These are phyloP conservation scores for Eleusine indica DNA, from an alignment of 176 grass and related monocot genomes.

Conservation along the genomic window DNA sequence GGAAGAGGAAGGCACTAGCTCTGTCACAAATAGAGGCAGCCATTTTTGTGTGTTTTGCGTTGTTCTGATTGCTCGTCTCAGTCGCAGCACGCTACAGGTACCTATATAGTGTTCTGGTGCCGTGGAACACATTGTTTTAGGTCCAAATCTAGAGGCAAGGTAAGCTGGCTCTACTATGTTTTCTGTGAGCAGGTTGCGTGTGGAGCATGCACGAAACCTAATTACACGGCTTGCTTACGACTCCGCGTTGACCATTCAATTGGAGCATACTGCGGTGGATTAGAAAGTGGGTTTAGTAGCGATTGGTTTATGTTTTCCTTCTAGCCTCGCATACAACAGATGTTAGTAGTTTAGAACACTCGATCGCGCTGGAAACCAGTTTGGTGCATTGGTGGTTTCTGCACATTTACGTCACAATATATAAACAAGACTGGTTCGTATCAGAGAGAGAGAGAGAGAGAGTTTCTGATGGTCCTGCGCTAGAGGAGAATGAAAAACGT, in stretches of 20 bases:
- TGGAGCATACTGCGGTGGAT: neutral
- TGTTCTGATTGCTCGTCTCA: neutral
- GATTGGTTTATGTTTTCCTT: neutral
- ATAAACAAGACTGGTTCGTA: too few species aligned
- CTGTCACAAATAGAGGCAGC: neutral
- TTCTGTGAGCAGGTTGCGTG: conserved; percentile 35
- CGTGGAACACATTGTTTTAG: neutral
- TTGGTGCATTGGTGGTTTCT: too few species aligned
- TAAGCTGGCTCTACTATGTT: conserved; percentile 9
- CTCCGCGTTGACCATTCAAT: conserved; percentile 43
- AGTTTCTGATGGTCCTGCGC: too few species aligned
- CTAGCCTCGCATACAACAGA: too few species aligned
- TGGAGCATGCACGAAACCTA: conserved; percentile 18
- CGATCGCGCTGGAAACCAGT: too few species aligned
- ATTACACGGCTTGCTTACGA: conserved; percentile 1
- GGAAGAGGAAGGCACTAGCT: neutral
- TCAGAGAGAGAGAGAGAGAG: too few species aligned
- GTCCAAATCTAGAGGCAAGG: conserved; percentile 47
- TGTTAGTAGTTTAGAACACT: too few species aligned
- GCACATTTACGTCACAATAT: too few species aligned
- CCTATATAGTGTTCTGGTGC: conserved; percentile 37
- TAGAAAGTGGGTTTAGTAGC: neutral
- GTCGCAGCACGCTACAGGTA: neutral
- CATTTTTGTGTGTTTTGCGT: conserved; percentile 36
- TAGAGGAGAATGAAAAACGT: too few species aligned